A percentile compares a stretch with the other conserved stretches of the same genome.
These are phyloP conservation scores for Xylaria curta DNA, from an alignment of 495 filamentous ascomycete species.

Conservation along the genomic window DNA sequence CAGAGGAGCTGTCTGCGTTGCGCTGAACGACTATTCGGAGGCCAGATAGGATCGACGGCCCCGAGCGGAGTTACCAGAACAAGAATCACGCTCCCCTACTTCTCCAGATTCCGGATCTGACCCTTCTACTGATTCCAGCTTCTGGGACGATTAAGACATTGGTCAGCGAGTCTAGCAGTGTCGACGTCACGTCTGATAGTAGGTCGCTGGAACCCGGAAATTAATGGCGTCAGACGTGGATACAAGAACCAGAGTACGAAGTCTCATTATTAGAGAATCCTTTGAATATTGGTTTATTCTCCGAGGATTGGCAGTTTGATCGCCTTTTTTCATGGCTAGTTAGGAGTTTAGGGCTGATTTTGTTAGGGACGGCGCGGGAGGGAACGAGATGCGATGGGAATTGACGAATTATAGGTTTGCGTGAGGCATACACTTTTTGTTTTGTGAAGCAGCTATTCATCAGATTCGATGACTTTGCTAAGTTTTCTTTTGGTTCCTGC, in stretches of 20 bases:
- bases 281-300: not conserved
- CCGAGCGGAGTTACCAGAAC: not conserved
- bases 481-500: not conserved
- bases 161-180: not conserved
- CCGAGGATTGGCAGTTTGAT: not conserved
- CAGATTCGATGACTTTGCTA: not conserved
- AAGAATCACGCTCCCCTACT: not conserved
- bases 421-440: not conserved
- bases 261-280: not conserved
- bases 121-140: constrained; percentile 7
- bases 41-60: constrained; percentile 48
- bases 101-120: not conserved
- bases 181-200: not conserved
- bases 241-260: not conserved
- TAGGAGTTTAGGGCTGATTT: constrained; percentile 9
- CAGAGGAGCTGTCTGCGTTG: constrained; percentile 92
- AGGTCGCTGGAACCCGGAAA: not conserved
- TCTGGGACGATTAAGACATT: constrained; percentile 15
- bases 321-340: not conserved
- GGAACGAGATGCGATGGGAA: not conserved
- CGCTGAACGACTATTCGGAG: constrained; percentile 96
- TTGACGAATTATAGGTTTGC: not conserved
- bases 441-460: not conserved
- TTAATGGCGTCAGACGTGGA: not conserved
- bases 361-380: not conserved